Evolutionary conservation across 2,329 filamentous ascomycete genomes (phyloP).

Genomic region (Botrytis hyacinthi): DNA sequence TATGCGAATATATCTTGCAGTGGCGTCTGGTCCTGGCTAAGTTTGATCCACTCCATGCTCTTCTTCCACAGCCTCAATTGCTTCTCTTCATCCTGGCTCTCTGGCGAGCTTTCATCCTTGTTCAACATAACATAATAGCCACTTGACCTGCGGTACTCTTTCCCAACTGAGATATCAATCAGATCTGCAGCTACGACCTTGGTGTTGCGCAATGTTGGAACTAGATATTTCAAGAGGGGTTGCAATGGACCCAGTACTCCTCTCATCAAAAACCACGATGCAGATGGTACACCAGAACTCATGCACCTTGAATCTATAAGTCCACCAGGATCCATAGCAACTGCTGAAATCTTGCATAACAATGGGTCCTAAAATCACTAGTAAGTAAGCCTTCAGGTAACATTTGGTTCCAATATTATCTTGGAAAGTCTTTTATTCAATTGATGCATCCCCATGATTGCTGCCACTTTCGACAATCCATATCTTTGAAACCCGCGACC

Average conservation of each 20-base stretch:
- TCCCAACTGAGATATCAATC: constrained; percentile 1
- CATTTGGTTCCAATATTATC: neutral
- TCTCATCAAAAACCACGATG: neutral
- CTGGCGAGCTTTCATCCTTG: constrained; percentile 1
- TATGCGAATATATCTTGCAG: neutral
- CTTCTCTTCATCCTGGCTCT: constrained; percentile 1
- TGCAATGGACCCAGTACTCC: constrained; percentile 1
- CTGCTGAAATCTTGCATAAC: neutral
- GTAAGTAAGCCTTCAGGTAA: neutral
- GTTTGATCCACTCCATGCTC: constrained; percentile 1
- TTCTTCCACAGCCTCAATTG: constrained; percentile 7
- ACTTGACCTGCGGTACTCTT: neutral
- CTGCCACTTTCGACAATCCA: neutral
- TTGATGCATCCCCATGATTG: constrained; percentile 7
- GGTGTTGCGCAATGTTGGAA: neutral
- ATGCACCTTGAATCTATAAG: neutral
- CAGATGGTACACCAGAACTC: neutral
- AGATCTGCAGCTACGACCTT: neutral
- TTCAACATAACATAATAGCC: neutral
- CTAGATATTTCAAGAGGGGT: neutral
- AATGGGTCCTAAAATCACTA: neutral
- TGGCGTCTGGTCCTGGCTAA: neutral
- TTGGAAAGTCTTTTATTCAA: constrained; percentile 1
- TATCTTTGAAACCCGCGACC: constrained; percentile 12
- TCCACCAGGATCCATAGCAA: neutral